phyloP scores from a whole-genome alignment of 768 basidiomycete species.

The Agrocybe praecox region DNA sequence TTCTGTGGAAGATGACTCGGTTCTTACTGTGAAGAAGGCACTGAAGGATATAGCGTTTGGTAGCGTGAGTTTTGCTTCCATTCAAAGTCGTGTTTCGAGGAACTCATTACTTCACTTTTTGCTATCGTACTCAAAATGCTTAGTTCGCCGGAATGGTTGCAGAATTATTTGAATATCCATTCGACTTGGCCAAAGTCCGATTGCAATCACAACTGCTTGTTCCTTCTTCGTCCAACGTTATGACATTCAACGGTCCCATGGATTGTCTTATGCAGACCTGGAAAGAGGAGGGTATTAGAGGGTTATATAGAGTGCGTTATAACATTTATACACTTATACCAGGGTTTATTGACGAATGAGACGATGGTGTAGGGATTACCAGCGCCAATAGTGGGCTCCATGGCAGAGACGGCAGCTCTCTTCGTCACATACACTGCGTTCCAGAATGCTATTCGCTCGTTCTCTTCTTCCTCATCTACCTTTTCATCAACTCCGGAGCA shows the following conservation, averaged over 20 bases:
- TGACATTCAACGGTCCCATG: conserved; percentile 80
- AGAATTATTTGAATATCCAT: conserved; percentile 88
- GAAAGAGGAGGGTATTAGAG: conserved; percentile 77
- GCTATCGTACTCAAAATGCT: not conserved
- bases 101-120: not conserved
- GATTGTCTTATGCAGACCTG: conserved; percentile 88
- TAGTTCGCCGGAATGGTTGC: conserved; percentile 87
- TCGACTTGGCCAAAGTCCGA: conserved; percentile 93
- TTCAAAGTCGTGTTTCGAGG: not conserved
- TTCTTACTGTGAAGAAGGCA: conserved; percentile 23
- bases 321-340: conserved; percentile 1
- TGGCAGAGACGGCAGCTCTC: conserved; percentile 87
- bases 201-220: conserved; percentile 90
- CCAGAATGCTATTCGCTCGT: conserved; percentile 60
- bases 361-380: conserved; percentile 72
- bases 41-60: conserved; percentile 58
- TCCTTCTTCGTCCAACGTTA: conserved; percentile 38
- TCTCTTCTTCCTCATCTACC: conserved; percentile 27
- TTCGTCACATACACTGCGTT: conserved; percentile 86
- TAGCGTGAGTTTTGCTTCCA: conserved; percentile 45
- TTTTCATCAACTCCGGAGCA: conserved; percentile 31
- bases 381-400: conserved; percentile 88
- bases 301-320: conserved; percentile 79
- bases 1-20: conserved; percentile 8
- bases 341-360: not conserved